Evolutionary conservation across 169 alveolate species (phyloP).

Genomic region (Cryptosporidium sp.): DNA sequence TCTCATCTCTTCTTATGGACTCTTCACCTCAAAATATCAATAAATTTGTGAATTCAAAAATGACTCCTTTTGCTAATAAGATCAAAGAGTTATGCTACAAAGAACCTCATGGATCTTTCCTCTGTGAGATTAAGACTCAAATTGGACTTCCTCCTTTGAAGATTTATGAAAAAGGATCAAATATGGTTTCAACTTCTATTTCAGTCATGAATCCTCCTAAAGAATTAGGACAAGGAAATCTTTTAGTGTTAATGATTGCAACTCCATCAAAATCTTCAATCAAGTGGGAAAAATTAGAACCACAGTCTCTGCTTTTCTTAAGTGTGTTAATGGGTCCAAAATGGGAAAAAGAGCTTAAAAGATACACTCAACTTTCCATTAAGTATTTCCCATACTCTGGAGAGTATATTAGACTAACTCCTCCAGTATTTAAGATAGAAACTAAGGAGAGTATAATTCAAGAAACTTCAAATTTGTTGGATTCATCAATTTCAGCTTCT

Average conservation of each 20-base stretch:
- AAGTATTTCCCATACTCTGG: constrained; percentile 69
- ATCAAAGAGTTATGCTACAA: constrained; percentile 44
- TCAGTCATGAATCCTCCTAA: constrained; percentile 63
- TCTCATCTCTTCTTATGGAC: background rate
- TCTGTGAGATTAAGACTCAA: constrained; percentile 31
- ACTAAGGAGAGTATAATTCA: background rate
- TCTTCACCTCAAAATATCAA: background rate
- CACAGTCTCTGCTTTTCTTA: constrained; percentile 25
- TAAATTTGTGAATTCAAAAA: background rate
- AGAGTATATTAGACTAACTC: constrained; percentile 50
- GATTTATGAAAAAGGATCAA: background rate
- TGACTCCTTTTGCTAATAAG: background rate
- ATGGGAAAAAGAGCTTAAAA: constrained; percentile 2
- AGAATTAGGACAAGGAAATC: background rate
- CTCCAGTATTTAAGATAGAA: constrained; percentile 38
- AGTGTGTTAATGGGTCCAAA: constrained; percentile 26
- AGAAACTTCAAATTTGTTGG: background rate
- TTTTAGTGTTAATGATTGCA: background rate
- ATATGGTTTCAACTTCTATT: constrained; percentile 3
- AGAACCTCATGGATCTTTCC: constrained; percentile 49
- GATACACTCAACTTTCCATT: background rate
- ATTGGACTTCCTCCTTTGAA: constrained; percentile 35
- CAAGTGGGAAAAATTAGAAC: constrained; percentile 15
- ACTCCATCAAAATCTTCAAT: background rate
- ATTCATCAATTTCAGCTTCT: constrained; percentile 2